Evolutionary conservation across 148 eudicot genomes (phyloP).

Genomic region (Vaccinium corymbosum): DNA sequence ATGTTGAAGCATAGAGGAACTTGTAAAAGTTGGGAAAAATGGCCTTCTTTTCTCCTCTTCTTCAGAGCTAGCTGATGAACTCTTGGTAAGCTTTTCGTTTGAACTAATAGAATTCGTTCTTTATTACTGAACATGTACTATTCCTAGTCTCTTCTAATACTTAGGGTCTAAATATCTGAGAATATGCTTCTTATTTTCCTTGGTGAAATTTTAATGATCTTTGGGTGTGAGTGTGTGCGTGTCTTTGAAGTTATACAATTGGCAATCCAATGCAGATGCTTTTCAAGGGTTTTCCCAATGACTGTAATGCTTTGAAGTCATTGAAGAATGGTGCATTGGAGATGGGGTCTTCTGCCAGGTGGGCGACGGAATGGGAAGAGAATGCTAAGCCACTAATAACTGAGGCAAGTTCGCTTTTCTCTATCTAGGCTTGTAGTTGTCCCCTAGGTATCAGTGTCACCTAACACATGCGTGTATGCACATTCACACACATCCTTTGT

Average conservation of each 20-base stretch:
- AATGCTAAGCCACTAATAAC: constrained; percentile 75
- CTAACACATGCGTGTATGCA: neutral
- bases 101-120: neutral
- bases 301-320: constrained; percentile 46
- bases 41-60: constrained; percentile 97
- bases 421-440: neutral
- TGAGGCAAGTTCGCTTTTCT: constrained; percentile 35
- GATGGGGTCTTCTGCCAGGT: constrained; percentile 59
- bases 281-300: constrained; percentile 77
- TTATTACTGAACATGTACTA: neutral
- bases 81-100: constrained; percentile 50
- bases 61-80: constrained; percentile 87
- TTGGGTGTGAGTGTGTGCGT: neutral
- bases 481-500: neutral
- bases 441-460: neutral
- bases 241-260: neutral
- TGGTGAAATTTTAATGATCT: neutral
- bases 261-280: constrained; percentile 54
- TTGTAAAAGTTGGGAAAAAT: constrained; percentile 79
- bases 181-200: neutral
- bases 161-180: neutral
- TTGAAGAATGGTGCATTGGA: constrained; percentile 67
- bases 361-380: constrained; percentile 86
- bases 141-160: neutral
- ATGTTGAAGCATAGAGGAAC: constrained; percentile 76